Base-by-base conservation (phyloP, 257 asterid genomes). In the Nicotiana paniculata region DNA sequence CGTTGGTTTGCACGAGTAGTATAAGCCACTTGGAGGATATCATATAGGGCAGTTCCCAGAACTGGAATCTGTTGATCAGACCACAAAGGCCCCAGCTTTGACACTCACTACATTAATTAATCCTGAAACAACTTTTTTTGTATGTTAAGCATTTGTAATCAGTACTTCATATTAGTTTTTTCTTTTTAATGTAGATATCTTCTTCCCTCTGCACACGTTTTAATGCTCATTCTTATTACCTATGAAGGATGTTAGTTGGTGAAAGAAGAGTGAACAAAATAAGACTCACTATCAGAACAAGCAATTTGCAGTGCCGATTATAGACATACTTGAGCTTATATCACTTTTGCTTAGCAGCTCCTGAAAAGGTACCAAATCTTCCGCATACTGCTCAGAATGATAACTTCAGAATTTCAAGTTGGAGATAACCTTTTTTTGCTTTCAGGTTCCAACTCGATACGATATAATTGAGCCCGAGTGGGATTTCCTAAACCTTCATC, bases 11-110 rank as follows among this genome's bases (percentile, higher is more conserved):
- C 87, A 86, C 54, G 81, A 84, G 10, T 92, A 91, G 58, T 96
- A 91, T 82, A 88, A 86, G 81, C 91, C 95, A 16, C 90, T 94
- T 28, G 68, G 84, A 21, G 97, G 97, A 80, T 94, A 90, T 79
- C 98, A 96, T 83, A 92, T 96, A 9, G 97, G 99, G 74, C 97
- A 96, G 87, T 93, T 96, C 88, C 94, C 97, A n/a, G 97, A 97
- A 46, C 61, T 96, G 85, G 90, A 86, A 84, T 83, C 97, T 11
- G 86, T 87, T 83, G 86, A 67, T 64, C 88, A 86, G 84, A 83
- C 32, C 64, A 66, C 85, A 10, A 82, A 87, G 75, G 70, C 89
- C 64, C 88, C 37, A 83, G 91, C 83, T 70, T 13, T 90, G 85
- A 89, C 89, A 85, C 89, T 90, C 76, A 78, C 88, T 63, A 80